Percentiles rank a stretch among this genome's conserved stretches.
Conservation (phyloP, 305 asterid species). For the Fraxinus latifolia region DNA sequence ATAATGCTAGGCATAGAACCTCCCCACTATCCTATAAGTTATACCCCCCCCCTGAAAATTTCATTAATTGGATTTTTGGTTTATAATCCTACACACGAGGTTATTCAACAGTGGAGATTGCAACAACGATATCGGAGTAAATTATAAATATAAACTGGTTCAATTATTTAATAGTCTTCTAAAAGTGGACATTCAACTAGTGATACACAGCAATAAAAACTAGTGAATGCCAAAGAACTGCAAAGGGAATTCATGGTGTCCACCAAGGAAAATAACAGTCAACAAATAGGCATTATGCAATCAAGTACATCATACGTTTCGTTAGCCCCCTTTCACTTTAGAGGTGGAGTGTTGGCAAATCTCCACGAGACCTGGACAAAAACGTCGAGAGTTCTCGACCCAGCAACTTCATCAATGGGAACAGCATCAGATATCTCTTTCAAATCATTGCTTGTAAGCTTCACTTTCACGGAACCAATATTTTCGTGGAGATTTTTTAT, state of each 20-base stretch:
- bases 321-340: background rate
- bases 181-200: background rate
- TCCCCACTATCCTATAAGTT: no score
- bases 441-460: conserved; percentile 39
- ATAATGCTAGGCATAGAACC: no score
- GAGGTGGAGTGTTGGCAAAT: conserved; percentile 44
- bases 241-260: background rate
- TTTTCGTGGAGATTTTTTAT: conserved; percentile 43
- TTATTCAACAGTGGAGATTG: background rate
- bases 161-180: background rate
- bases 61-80: no score
- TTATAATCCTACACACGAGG: no score
- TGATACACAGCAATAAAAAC: background rate
- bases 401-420: conserved; percentile 43
- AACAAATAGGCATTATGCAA: background rate
- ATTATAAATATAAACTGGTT: no score
- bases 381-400: conserved; percentile 23
- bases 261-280: background rate
- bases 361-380: conserved; percentile 29
- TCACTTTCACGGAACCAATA: conserved; percentile 36
- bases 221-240: background rate
- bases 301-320: background rate
- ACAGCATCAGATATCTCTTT: conserved; percentile 40
- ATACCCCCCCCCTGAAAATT: no score
- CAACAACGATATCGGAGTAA: no score